Evolutionary conservation across 257 asterid species (phyloP).

Genomic region (Gynochthodes officinalis): DNA sequence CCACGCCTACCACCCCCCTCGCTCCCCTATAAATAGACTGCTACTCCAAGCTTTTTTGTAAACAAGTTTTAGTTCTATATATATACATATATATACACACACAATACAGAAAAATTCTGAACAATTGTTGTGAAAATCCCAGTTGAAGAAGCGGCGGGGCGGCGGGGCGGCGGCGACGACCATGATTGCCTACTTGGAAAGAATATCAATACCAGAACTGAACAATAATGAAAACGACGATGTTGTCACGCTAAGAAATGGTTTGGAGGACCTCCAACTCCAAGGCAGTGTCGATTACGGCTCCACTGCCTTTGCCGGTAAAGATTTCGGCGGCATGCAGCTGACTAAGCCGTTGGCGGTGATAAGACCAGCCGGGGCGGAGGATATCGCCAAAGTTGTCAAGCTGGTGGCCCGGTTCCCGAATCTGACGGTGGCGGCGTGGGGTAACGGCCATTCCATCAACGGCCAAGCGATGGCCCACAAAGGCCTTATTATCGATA

Average conservation of each 20-base stretch:
- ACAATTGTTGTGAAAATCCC: no score
- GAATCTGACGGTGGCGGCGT: slow-evolving; percentile 77
- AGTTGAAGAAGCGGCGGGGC: not conserved
- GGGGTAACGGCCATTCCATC: slow-evolving; percentile 95
- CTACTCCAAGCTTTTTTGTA: no score
- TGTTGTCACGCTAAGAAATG: slow-evolving; percentile 32
- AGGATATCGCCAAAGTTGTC: slow-evolving; percentile 59
- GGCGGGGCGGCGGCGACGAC: slow-evolving; percentile 2
- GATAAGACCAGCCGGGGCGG: slow-evolving; percentile 41
- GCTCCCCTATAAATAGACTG: slow-evolving; percentile 2
- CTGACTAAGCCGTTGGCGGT: slow-evolving; percentile 60
- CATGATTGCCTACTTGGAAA: slow-evolving; percentile 74
- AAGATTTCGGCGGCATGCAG: slow-evolving; percentile 76
- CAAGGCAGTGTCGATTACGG: slow-evolving; percentile 41
- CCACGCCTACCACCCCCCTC: no score
- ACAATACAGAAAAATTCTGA: no score
- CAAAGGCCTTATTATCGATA: slow-evolving; percentile 66
- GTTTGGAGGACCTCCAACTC: slow-evolving; percentile 37
- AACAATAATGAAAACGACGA: slow-evolving; percentile 30
- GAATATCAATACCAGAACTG: slow-evolving; percentile 41
- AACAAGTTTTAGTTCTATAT: no score
- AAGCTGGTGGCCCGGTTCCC: slow-evolving; percentile 45
- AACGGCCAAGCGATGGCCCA: slow-evolving; percentile 96
- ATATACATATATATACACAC: no score
- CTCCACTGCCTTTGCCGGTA: slow-evolving; percentile 32